Conservation (phyloP, 2,329 filamentous ascomycete genomes). For the Trematosphaeria pertusa region DNA sequence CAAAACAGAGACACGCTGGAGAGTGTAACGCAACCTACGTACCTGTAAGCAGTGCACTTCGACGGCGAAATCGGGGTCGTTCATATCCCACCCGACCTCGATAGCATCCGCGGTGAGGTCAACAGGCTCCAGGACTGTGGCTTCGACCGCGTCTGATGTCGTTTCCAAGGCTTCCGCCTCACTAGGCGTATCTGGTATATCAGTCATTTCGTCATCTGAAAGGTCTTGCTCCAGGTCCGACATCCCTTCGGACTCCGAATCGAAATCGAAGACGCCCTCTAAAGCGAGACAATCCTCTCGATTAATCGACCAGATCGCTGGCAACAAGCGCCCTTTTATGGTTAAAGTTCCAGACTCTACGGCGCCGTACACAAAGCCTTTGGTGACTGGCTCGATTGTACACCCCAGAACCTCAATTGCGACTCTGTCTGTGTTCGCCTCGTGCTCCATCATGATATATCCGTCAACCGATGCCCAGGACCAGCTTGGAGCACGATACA, state of each 20-base stretch:
- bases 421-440: background rate
- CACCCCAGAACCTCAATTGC: background rate
- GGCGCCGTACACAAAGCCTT: background rate
- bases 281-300: background rate
- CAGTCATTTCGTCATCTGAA: background rate
- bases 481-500: constrained; percentile 1
- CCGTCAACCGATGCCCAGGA: constrained; percentile 1
- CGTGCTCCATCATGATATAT: background rate
- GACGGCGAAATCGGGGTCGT: background rate
- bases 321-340: background rate
- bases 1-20: no score
- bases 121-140: background rate
- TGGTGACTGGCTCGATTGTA: background rate
- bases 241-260: background rate
- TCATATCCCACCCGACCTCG: background rate
- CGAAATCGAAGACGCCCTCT: background rate
- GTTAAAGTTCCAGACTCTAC: background rate
- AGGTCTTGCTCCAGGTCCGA: background rate
- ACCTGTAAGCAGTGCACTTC: background rate
- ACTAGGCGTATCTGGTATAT: background rate
- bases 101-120: background rate
- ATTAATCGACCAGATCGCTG: background rate
- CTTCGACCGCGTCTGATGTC: background rate
- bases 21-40: no score
- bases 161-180: background rate